These are phyloP conservation scores for Umbelopsis sp. DNA, from an alignment of 192 early-diverging fungal genomes.

Conservation along the genomic window DNA sequence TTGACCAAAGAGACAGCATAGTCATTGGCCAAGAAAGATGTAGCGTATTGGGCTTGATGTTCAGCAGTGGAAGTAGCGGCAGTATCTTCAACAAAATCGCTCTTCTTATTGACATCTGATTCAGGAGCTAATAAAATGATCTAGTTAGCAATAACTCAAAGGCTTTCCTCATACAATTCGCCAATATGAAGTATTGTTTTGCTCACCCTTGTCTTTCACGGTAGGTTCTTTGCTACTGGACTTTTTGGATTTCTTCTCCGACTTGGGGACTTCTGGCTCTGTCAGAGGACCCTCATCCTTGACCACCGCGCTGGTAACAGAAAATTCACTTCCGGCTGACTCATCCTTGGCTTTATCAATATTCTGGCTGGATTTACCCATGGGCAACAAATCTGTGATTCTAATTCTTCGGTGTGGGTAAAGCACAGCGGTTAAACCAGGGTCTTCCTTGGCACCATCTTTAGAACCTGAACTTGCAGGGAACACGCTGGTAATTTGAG, in stretches of 20 bases:
- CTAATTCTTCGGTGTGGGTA: constrained; percentile 94
- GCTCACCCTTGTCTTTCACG: constrained; percentile 10
- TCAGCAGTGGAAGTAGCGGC: not conserved
- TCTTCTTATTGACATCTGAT: constrained; percentile 18
- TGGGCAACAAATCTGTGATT: constrained; percentile 67
- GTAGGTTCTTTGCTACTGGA: not conserved
- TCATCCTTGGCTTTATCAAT: constrained; percentile 27
- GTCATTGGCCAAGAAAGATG: constrained; percentile 57
- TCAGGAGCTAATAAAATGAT: not conserved
- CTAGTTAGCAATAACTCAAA: not conserved
- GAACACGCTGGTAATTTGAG: constrained; percentile 94
- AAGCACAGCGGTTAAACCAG: constrained; percentile 87
- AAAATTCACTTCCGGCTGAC: constrained; percentile 20
- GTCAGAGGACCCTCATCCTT: not conserved
- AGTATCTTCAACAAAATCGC: not conserved
- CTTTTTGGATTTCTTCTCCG: constrained; percentile 7
- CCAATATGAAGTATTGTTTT: not conserved
- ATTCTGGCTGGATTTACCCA: constrained; percentile 9
- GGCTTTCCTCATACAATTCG: not conserved
- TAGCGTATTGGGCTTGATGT: constrained; percentile 37
- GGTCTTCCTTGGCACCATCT: constrained; percentile 66
- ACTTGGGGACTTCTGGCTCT: not conserved
- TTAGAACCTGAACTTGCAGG: constrained; percentile 56
- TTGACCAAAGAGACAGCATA: constrained; percentile 85
- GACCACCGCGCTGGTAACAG: not conserved